Evolutionary conservation across 164 flowering plant genomes (phyloP).

Genomic region (Dillenia turbinata): DNA sequence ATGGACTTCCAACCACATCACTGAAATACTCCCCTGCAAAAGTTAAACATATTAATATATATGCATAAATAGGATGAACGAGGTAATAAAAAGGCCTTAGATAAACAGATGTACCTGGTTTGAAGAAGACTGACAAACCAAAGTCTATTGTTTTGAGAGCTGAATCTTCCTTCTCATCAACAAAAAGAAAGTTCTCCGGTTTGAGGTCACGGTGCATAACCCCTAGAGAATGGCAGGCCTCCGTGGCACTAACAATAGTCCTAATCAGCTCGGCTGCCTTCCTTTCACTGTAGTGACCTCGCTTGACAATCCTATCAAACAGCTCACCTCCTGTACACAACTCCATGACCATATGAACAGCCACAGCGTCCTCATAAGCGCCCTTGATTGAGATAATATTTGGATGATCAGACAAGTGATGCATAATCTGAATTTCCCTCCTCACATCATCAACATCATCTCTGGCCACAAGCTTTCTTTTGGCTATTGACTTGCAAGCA

Average conservation of each 20-base stretch:
- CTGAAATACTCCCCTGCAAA: constrained; percentile 64
- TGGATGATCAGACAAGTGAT: constrained; percentile 65
- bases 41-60: background rate
- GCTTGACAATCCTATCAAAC: constrained; percentile 70
- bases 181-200: constrained; percentile 90
- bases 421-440: constrained; percentile 90
- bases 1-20: constrained; percentile 93
- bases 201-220: constrained; percentile 94
- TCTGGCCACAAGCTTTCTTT: constrained; percentile 49
- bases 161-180: constrained; percentile 60
- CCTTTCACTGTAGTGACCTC: constrained; percentile 73
- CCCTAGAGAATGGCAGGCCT: constrained; percentile 79
- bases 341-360: constrained; percentile 90
- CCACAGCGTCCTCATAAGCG: constrained; percentile 80
- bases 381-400: constrained; percentile 59
- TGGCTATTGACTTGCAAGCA: constrained; percentile 86
- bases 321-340: constrained; percentile 86
- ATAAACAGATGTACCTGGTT: constrained; percentile 56
- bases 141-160: constrained; percentile 78
- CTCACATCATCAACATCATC: constrained; percentile 91
- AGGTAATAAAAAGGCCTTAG: background rate
- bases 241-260: constrained; percentile 61
- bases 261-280: constrained; percentile 78
- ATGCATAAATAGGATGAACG: background rate
- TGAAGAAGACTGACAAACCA: constrained; percentile 80